Evolutionary conservation across 768 basidiomycete species (phyloP), one percentile per base, ranked within the genome.

Genomic region (Calvatia gigantea): DNA sequence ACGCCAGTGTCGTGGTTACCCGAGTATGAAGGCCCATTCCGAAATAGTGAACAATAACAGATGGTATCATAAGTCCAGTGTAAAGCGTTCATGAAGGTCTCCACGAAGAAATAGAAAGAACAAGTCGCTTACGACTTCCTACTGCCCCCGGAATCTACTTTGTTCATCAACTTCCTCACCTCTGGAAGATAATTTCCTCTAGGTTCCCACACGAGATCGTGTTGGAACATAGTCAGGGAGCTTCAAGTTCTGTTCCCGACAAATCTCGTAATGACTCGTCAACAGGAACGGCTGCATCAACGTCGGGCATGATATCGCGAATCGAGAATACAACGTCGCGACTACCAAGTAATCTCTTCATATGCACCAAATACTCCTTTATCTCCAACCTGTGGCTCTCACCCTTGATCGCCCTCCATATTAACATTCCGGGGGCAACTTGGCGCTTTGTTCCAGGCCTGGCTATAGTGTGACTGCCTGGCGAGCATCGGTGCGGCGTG

Each of bases 271-370:
- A 43, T 63, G 61, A 54, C 57, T 62, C 23, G 64, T 63, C 45
- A 62, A 56, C 21, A 61, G 46, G 51, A 63, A 65, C 17, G 62
- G 62, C 48, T 65, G 58, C 62, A 65, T 63, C 19, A 63, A n/a
- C 27, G 61, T 59, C 19, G 61, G n/a, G 61, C 51, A 59, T 41
- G 33, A 64, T 25, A 33, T 62, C 63, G 35, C 50, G 54, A 32
- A 51, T 51, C 6, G 58, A 59, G 41, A 60, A 62, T 4, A 64
- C 60, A 9, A 62, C 61, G 32, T 62, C 60, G 12, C 51, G 49
- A 39, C 58, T 64, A 38, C 32, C 33, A 14, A 55, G 31, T 19
- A 62, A 52, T n/a, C 58, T 52, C 41, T 59, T 62, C 60, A 62
- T 62, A 35, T 64, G 63, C 28, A 25, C 21, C n/a, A 60, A 5